phyloP scores from a whole-genome alignment of 208 protist genomes.

The Leishmania major region DNA sequence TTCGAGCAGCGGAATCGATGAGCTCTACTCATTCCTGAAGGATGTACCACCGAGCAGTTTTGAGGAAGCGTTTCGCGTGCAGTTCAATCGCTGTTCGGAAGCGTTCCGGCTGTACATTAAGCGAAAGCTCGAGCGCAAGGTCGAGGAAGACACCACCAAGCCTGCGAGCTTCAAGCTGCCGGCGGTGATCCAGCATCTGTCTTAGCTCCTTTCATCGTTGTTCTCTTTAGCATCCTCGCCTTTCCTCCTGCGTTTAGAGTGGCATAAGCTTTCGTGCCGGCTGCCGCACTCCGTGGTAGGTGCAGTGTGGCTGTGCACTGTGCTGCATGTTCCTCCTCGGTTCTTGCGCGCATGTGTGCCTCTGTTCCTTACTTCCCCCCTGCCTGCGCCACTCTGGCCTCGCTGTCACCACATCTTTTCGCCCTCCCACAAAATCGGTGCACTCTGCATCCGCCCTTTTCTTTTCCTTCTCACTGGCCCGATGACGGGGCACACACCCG shows the following conservation, averaged over 20 bases:
- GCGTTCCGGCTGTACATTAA: slow-evolving; percentile 88
- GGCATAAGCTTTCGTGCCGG: not conserved
- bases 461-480: too few relatives aligned
- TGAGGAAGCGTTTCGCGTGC: slow-evolving; percentile 70
- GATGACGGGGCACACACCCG: not conserved
- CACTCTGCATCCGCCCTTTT: not conserved
- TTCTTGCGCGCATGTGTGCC: not conserved
- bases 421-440: not conserved
- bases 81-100: slow-evolving; percentile 84
- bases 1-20: slow-evolving; percentile 70
- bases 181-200: slow-evolving; percentile 36
- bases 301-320: not conserved
- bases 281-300: not conserved
- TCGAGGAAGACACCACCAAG: slow-evolving; percentile 48
- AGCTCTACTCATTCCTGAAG: slow-evolving; percentile 70
- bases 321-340: not conserved
- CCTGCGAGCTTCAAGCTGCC: slow-evolving; percentile 50
- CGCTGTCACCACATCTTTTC: not conserved
- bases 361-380: not conserved
- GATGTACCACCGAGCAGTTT: slow-evolving; percentile 27
- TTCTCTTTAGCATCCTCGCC: not conserved
- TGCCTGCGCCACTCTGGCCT: not conserved
- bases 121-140: slow-evolving; percentile 74
- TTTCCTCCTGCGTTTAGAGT: not conserved
- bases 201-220: slow-evolving; percentile 8